These are phyloP conservation scores for Boletus sensibilis DNA, from an alignment of 768 basidiomycete species.

Conservation along the genomic window DNA sequence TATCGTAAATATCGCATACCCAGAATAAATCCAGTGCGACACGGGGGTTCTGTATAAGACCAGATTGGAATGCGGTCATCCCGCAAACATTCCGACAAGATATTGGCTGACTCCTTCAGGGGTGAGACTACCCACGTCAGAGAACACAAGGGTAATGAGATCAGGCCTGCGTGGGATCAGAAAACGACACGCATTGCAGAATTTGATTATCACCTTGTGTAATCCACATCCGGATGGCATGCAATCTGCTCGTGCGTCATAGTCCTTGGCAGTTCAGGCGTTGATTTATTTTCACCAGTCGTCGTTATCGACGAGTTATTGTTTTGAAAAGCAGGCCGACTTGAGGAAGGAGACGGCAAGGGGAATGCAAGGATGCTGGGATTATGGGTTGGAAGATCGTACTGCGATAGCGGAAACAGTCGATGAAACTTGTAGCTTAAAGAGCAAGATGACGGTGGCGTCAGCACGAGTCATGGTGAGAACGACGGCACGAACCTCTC, in stretches of 20 bases:
- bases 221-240: conserved; percentile 86
- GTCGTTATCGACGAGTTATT: conserved; percentile 2
- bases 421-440: conserved; percentile 95
- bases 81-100: conserved; percentile 92
- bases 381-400: conserved; percentile 83
- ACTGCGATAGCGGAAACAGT: conserved; percentile 89
- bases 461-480: conserved; percentile 19
- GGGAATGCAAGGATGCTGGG: conserved; percentile 73
- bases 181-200: conserved; percentile 9
- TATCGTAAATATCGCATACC: conserved; percentile 38
- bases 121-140: conserved; percentile 89
- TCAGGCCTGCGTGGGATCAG: conserved; percentile 63
- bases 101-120: conserved; percentile 95
- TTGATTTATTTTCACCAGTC: conserved; percentile 2
- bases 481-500: conserved; percentile 61
- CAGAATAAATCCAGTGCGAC: conserved; percentile 9
- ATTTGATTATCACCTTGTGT: conserved; percentile 66
- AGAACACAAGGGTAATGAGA: conserved; percentile 90
- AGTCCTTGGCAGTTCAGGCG: conserved; percentile 11
- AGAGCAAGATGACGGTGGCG: conserved; percentile 23
- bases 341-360: conserved; percentile 26
- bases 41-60: neutral
- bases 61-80: conserved; percentile 36
- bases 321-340: conserved; percentile 1
- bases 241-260: conserved; percentile 85